Evolutionary conservation across 805 yeast species (phyloP).

Genomic region (Metschnikowia gelsemii): DNA sequence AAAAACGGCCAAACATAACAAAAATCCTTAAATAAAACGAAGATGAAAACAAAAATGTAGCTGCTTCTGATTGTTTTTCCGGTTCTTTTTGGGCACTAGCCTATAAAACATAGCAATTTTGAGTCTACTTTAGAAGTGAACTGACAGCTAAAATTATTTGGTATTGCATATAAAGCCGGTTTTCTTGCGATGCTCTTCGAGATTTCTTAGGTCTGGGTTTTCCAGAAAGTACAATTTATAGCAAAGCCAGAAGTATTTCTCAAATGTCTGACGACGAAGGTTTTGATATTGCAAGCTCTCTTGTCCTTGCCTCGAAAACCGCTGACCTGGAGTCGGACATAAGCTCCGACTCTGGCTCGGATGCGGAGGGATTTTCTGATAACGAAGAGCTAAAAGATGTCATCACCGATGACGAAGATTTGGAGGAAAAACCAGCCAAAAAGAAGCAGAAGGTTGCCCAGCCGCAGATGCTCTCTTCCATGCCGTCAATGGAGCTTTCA

Average conservation of each 20-base stretch:
- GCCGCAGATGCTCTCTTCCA: slow-evolving; percentile 26
- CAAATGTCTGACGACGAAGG: slow-evolving; percentile 42
- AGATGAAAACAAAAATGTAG: not conserved
- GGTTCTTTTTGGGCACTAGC: not conserved
- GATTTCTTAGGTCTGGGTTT: slow-evolving; percentile 2
- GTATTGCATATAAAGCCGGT: slow-evolving; percentile 6
- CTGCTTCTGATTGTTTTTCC: not conserved
- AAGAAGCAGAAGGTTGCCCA: slow-evolving; percentile 29
- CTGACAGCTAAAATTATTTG: too few species aligned
- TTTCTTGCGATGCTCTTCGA: slow-evolving; percentile 24
- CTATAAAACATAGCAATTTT: too few species aligned
- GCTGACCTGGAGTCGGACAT: slow-evolving; percentile 25
- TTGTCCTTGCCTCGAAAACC: slow-evolving; percentile 48
- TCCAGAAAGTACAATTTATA: not conserved
- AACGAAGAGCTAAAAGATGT: slow-evolving; percentile 38
- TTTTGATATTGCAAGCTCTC: slow-evolving; percentile 61
- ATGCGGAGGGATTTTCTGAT: slow-evolving; percentile 12
- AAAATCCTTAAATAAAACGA: not conserved
- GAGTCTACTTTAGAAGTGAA: too few species aligned
- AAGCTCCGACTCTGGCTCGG: slow-evolving; percentile 20
- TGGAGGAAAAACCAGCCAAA: slow-evolving; percentile 26
- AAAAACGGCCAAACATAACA: too few species aligned
- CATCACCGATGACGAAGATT: slow-evolving; percentile 48
- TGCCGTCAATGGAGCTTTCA: slow-evolving; percentile 54
- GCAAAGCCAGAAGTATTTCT: not conserved